phyloP scores from a whole-genome alignment of 2,329 filamentous ascomycete species.

The Aspergillus tubingensis region DNA sequence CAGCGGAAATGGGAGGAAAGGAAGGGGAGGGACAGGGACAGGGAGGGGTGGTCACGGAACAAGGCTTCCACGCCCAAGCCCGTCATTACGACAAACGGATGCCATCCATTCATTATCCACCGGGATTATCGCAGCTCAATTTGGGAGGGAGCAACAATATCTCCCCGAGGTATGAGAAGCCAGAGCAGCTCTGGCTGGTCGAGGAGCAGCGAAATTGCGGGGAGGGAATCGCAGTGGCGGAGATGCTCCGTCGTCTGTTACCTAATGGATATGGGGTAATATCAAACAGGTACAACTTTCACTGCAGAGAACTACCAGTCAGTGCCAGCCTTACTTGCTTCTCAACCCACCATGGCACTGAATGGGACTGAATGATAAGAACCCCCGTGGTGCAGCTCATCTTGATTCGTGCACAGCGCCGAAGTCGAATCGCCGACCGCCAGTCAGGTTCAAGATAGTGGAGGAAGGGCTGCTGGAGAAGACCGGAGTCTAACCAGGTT shows the following conservation, averaged over 20 bases:
- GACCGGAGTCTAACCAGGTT: neutral
- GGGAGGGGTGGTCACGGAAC: neutral
- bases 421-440: conserved; percentile 11
- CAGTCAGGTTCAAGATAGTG: conserved; percentile 6
- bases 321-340: neutral
- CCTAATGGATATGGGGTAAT: conserved; percentile 30
- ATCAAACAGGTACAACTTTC: neutral
- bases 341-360: neutral
- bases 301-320: neutral
- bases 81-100: neutral
- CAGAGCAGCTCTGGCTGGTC: neutral
- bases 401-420: conserved; percentile 11
- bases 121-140: neutral
- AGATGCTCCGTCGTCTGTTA: conserved; percentile 17
- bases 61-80: neutral
- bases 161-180: neutral
- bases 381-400: no score
- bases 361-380: neutral
- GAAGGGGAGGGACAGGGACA: neutral
- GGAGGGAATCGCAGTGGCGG: conserved; percentile 6
- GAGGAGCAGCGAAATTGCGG: conserved; percentile 1
- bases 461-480: neutral
- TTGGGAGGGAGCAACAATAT: neutral
- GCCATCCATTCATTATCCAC: neutral
- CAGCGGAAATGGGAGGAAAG: neutral